Base-by-base conservation (phyloP, 2,329 filamentous ascomycete genomes). In the Trichocomaceae sp. region DNA sequence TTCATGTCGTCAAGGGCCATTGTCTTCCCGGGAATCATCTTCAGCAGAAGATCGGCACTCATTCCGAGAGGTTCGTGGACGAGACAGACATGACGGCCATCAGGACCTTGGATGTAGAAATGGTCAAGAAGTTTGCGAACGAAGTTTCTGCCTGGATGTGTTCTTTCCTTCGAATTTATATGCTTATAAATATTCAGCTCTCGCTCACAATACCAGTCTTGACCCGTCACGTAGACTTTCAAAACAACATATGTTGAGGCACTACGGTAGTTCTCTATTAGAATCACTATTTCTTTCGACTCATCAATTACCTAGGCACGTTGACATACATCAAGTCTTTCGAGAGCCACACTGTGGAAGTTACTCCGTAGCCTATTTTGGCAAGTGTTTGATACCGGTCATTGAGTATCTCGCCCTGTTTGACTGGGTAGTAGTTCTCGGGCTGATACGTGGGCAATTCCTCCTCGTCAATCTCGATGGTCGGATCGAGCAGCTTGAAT, bases 61-160 rank as follows among this genome's bases (percentile, higher is more conserved):
- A 76, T 72, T 64, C 70, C 74, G 20, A 79, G 64, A 10, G 73
- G 75, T 4, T 64, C 66, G 64, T 71, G 70, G 9, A 73, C 65
- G 7, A 74, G 66, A 37, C 69, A 73, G 42, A 48, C 58, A 58
- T 73, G 68, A 6, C 48, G 37, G 48, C 46, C 52, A 13, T 41
- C 10, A 23, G 46, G 47, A 9, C 47, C 52, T 15, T 50, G 8
- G 10, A 50, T 29, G 1, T 35, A 46, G 19, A 54, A 54, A n/a
- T 45, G 19, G 15, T 54, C 51, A 5, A 54, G 33, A 6, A 54
- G 22, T 22, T 47, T 35, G 15, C 54, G 26, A 26, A 75, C 55
- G 9, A 57, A 56, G 4, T 57, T 55, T 13, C 58, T 61, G 17
- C 68, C 70, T 10, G 65, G 64, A 52, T 73, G 68, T 8, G 7